A percentile compares a stretch with the other conserved stretches of the same genome.
Evolutionary conservation across 2,329 filamentous ascomycete genomes (phyloP).

Genomic region (Diplocarpon mali): DNA sequence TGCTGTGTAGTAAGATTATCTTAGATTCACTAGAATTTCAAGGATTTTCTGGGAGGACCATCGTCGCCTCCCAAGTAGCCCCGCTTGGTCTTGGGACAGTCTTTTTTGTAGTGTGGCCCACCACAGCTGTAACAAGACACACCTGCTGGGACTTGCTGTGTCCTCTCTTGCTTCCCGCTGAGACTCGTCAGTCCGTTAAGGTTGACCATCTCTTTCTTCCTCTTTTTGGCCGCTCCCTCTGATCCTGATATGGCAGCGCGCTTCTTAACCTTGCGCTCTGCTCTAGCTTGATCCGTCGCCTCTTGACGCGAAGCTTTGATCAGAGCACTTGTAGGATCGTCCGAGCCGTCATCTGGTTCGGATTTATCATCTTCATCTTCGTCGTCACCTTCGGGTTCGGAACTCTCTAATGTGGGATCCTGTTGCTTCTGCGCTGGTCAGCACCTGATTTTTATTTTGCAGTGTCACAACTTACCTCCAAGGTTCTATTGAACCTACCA

Average conservation of each 20-base stretch:
- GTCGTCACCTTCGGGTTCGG: conserved; percentile 28
- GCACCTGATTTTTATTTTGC: background rate
- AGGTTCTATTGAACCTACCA: conserved; percentile 34
- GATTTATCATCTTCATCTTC: conserved; percentile 25
- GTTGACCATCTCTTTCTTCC: conserved; percentile 56
- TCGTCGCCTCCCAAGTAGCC: conserved; percentile 16
- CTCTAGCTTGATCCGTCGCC: conserved; percentile 32
- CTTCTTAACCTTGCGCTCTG: conserved; percentile 35
- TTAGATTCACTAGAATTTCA: conserved; percentile 6
- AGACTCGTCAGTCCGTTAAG: conserved; percentile 52
- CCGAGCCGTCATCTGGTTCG: conserved; percentile 26
- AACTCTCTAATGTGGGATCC: conserved; percentile 27
- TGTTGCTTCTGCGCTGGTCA: conserved; percentile 28
- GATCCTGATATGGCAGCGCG: conserved; percentile 37
- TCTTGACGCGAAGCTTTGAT: conserved; percentile 36
- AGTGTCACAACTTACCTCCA: conserved; percentile 25
- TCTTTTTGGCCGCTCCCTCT: conserved; percentile 43
- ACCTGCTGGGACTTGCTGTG: conserved; percentile 17
- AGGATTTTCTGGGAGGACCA: conserved; percentile 13
- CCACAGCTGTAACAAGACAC: conserved; percentile 48
- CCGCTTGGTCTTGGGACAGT: conserved; percentile 35
- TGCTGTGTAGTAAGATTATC: background rate
- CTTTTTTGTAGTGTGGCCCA: conserved; percentile 43
- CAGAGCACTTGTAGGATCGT: conserved; percentile 34
- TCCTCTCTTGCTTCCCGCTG: conserved; percentile 34